Conservation (phyloP, 441 rosid genomes). For the Erysimum cheiri region DNA sequence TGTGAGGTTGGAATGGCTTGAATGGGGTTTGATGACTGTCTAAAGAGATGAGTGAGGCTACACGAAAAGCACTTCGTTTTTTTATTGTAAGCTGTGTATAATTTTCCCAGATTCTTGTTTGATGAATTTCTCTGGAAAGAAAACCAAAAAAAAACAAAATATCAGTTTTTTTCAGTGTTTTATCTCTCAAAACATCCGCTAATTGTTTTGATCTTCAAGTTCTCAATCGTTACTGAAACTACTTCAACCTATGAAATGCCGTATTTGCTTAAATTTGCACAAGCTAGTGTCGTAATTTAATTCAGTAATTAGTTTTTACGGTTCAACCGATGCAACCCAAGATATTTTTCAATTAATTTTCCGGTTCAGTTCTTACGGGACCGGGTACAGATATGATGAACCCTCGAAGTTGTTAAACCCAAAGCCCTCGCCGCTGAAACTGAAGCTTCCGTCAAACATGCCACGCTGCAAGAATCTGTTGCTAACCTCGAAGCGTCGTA, state of each 20-base stretch:
- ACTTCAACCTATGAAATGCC: neutral
- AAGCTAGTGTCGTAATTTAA: too few species aligned
- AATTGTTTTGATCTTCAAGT: conserved; percentile 10
- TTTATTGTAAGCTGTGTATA: conserved; percentile 37
- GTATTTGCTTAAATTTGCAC: neutral
- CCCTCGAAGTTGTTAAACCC: conserved; percentile 1
- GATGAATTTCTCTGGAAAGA: conserved; percentile 6
- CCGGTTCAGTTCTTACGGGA: conserved; percentile 22
- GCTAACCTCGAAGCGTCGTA: conserved; percentile 46
- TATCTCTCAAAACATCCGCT: neutral
- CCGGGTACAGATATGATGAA: conserved; percentile 3
- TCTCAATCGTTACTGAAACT: neutral
- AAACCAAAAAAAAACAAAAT: neutral
- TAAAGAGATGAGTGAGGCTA: conserved; percentile 20
- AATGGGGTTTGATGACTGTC: conserved; percentile 34
- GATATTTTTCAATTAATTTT: neutral
- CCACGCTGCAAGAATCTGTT: conserved; percentile 48
- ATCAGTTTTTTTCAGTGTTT: neutral
- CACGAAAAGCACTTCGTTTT: conserved; percentile 5
- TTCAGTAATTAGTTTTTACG: neutral
- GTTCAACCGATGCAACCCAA: conserved; percentile 16
- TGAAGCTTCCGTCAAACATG: conserved; percentile 46
- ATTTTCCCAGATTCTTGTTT: conserved; percentile 29
- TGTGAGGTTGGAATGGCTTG: conserved; percentile 29
- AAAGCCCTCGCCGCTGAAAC: conserved; percentile 41